Evolutionary conservation across 371 early-diverging fungal species (phyloP), one percentile per base, ranked within the genome.

Genomic region (Mucor velutinosus): DNA sequence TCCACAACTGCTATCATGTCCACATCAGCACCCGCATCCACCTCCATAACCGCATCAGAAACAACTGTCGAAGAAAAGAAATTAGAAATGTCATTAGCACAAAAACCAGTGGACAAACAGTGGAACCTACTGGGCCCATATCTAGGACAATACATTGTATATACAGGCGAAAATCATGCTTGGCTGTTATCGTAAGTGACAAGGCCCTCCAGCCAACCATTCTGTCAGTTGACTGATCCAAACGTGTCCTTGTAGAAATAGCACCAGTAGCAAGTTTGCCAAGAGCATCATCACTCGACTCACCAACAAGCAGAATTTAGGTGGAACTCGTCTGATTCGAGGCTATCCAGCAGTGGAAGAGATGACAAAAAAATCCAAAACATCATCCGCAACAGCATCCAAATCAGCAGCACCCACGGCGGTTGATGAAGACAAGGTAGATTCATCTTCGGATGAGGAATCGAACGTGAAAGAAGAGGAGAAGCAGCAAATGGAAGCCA

Each of bases 81-180:
- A 51, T 43, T 74, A 29, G 78, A 78, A 32, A 62, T 70, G 27
- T 70, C 74, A 19, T 53, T 75, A 55, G 70, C 70, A 29, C 71
- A 72, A 35, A 73, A 79, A 43, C 72, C 76, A 23, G 70, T 74
- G 0, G 85, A 84, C 59, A 79, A 87, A 70, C 85, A 87, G 70
- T 91, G 90, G 90, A 80, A 87, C 30, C 76, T 94, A 29, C 79
- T 92, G 58, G 94, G 94, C 23, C 92, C 89, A 21, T 92, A 91
- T 76, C 80, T 93, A 65, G 87, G 88, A 21, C 90, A 92, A 73
- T 92, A 87, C 65, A 90, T 91, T 29, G 76, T 89, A 1, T 94
- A 91, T 71, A 83, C 89, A 10, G 87, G 87, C 21, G 72, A 85
- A 21, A 71, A 74, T 17, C 76, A 79, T 19, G 95, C 93, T 14